phyloP scores from a whole-genome alignment of 1,284 basidiomycete species.

The Moniliophthora roreri region DNA sequence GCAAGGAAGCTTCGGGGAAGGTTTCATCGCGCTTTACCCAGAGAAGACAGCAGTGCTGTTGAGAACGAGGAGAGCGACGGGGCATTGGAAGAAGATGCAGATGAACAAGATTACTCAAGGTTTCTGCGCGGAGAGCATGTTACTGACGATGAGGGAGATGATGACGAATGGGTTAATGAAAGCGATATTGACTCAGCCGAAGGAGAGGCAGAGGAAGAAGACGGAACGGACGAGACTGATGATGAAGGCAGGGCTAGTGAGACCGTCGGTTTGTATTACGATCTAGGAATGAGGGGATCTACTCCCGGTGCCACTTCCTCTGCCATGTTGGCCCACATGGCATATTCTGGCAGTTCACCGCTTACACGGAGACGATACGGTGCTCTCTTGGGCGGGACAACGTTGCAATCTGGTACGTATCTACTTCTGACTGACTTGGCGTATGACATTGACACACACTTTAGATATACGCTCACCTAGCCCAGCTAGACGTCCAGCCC shows the following conservation, averaged over 20 bases:
- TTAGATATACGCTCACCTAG: not conserved
- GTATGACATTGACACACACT: not conserved
- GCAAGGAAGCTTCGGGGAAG: slow-evolving; percentile 15
- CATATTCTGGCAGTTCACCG: slow-evolving; percentile 16
- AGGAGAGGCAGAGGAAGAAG: slow-evolving; percentile 29
- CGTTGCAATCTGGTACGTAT: slow-evolving; percentile 2
- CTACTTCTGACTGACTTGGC: not conserved
- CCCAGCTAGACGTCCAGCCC: slow-evolving; percentile 6
- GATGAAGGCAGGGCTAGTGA: slow-evolving; percentile 33
- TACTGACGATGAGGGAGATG: slow-evolving; percentile 62
- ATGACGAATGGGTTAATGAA: slow-evolving; percentile 14
- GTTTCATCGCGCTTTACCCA: not conserved
- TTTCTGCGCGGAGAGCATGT: slow-evolving; percentile 66
- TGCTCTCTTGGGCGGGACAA: slow-evolving; percentile 11
- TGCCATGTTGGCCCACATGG: slow-evolving; percentile 25
- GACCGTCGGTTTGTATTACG: slow-evolving; percentile 19
- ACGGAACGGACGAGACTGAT: slow-evolving; percentile 23
- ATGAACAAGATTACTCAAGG: slow-evolving; percentile 44
- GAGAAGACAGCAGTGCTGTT: too few species aligned
- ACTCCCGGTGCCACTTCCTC: slow-evolving; percentile 15
- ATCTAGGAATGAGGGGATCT: slow-evolving; percentile 13
- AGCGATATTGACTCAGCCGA: slow-evolving; percentile 23
- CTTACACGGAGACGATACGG: slow-evolving; percentile 23
- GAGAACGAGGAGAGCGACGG: slow-evolving; percentile 19
- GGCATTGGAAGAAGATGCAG: slow-evolving; percentile 25